Evolutionary conservation across 441 rosid genomes (phyloP).

Genomic region (Pelargonium cotyledonis): DNA sequence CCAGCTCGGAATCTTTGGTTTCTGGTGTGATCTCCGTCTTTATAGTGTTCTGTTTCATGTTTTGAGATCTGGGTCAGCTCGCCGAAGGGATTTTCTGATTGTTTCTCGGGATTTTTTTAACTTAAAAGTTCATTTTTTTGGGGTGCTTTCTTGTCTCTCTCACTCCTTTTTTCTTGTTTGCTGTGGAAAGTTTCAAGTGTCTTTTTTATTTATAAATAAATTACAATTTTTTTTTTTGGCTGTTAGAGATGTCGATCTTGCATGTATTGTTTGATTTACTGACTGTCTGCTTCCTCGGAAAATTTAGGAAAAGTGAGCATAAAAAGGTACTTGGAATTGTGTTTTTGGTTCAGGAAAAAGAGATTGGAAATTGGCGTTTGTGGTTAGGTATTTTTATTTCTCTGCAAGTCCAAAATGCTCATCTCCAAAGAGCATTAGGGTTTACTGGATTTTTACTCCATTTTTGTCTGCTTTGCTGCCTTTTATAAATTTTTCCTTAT

Average conservation of each 20-base stretch:
- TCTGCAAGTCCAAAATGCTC: not conserved
- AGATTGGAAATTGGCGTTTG: not conserved
- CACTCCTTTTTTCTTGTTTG: not conserved
- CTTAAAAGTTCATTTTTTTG: not conserved
- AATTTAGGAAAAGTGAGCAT: not conserved
- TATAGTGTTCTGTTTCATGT: not conserved
- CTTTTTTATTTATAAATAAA: not conserved
- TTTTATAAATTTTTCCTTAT: not conserved
- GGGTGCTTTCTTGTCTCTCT: not conserved
- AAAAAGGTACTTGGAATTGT: not conserved
- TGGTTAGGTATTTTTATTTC: not conserved
- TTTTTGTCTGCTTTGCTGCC: not conserved
- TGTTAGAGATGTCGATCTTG: conserved; percentile 20
- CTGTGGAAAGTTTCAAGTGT: not conserved
- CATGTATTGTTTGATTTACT: conserved; percentile 10
- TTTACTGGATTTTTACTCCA: not conserved
- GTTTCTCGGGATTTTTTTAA: not conserved
- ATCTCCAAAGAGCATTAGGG: not conserved
- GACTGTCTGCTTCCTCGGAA: conserved; percentile 14
- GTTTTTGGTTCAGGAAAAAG: conserved; percentile 2
- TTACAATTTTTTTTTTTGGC: not conserved
- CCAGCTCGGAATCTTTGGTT: conserved; percentile 18
- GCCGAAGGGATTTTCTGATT: not conserved
- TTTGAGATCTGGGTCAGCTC: conserved; percentile 7
- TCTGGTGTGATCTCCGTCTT: conserved; percentile 5